phyloP scores from a whole-genome alignment of 768 basidiomycete genomes.

The Psilocybe azurescens region DNA sequence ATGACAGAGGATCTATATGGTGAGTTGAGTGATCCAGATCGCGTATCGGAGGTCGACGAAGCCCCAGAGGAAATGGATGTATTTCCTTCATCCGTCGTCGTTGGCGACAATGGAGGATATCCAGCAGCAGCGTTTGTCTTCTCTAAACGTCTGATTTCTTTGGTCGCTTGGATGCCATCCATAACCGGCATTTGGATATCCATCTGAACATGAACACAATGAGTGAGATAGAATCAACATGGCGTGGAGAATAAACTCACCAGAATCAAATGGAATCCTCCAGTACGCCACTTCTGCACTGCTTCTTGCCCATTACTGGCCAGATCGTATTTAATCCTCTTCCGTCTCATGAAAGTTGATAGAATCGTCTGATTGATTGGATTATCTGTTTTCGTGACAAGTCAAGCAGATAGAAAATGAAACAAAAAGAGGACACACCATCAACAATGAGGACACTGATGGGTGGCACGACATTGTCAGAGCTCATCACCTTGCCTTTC shows the following conservation, averaged over 20 bases:
- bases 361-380: conserved; percentile 98
- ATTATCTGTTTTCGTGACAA: conserved; percentile 67
- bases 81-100: conserved; percentile 47
- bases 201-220: conserved; percentile 64
- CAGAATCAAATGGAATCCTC: conserved; percentile 93
- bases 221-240: conserved; percentile 20
- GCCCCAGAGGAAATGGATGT: conserved; percentile 46
- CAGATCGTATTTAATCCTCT: conserved; percentile 92
- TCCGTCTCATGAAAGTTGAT: conserved; percentile 96
- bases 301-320: conserved; percentile 97
- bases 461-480: conserved; percentile 87
- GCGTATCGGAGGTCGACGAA: conserved; percentile 41
- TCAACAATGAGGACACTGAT: conserved; percentile 99
- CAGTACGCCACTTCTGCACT: conserved; percentile 92
- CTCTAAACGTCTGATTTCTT: conserved; percentile 90
- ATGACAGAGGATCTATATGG: conserved; percentile 94
- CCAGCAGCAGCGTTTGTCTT: conserved; percentile 67
- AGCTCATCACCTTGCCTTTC: conserved; percentile 47
- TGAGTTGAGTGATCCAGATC: conserved; percentile 51
- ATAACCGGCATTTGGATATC: conserved; percentile 99
- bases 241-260: conserved; percentile 51
- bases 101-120: conserved; percentile 71
- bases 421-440: conserved; percentile 55
- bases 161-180: conserved; percentile 97
- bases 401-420: conserved; percentile 15